phyloP scores from a whole-genome alignment of 2,329 filamentous ascomycete genomes.

The Sclerotinia sclerotiorum region DNA sequence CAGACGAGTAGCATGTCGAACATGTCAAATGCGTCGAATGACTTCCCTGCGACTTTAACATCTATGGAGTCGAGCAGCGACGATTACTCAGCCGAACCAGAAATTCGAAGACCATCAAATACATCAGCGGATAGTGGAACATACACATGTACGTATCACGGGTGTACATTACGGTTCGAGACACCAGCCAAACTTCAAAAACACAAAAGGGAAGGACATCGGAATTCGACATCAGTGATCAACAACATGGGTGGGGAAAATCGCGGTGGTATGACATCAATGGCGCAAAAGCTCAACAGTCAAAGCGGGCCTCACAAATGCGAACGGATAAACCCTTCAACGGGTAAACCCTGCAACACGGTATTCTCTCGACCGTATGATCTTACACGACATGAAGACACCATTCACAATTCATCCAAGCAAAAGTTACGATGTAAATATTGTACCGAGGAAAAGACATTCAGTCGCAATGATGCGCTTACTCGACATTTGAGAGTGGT shows the following conservation, averaged over 20 bases:
- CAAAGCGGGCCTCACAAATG: slow-evolving; percentile 94
- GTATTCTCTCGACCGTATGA: slow-evolving; percentile 96
- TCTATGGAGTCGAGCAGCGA: slow-evolving; percentile 45
- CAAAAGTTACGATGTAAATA: slow-evolving; percentile 91
- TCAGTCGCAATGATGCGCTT: slow-evolving; percentile 90
- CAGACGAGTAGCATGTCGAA: slow-evolving; percentile 30
- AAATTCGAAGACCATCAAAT: slow-evolving; percentile 53
- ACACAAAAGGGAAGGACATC: slow-evolving; percentile 92
- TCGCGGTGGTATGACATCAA: slow-evolving; percentile 48
- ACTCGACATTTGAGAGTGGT: slow-evolving; percentile 94
- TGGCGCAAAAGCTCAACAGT: slow-evolving; percentile 64
- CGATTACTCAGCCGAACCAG: slow-evolving; percentile 42
- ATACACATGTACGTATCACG: slow-evolving; percentile 95
- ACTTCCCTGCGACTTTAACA: slow-evolving; percentile 40
- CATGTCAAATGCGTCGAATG: slow-evolving; percentile 36
- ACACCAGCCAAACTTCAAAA: slow-evolving; percentile 84
- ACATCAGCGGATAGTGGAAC: slow-evolving; percentile 78
- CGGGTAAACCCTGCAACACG: slow-evolving; percentile 90
- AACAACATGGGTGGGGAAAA: slow-evolving; percentile 37
- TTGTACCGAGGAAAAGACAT: slow-evolving; percentile 95
- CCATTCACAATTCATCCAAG: slow-evolving; percentile 93
- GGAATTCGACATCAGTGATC: slow-evolving; percentile 56
- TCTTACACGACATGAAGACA: slow-evolving; percentile 93
- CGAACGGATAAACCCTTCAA: slow-evolving; percentile 89
- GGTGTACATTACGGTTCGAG: slow-evolving; percentile 84